Evolutionary conservation across 2,329 filamentous ascomycete species (phyloP), one percentile per base, ranked within the genome.

Genomic region (Trichoderma sp.): DNA sequence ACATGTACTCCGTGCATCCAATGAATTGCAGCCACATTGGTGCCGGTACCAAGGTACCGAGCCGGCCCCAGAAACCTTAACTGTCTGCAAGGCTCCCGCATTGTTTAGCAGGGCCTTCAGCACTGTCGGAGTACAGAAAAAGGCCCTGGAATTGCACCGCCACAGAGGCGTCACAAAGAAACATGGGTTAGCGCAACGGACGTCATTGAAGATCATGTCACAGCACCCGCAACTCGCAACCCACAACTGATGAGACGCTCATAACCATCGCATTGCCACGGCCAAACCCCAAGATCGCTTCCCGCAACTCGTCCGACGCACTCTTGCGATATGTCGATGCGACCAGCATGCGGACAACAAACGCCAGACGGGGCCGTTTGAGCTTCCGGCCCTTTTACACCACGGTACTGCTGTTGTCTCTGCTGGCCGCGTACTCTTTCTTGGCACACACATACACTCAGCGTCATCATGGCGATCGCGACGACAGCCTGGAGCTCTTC

Each of bases 371-470:
- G 74, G 81, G 78, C 72, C 80, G 80, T 69, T 78, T 84, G 76
- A 82, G 81, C 78, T 80, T 82, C 63, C 83, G 86, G 71, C 87
- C 86, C 7, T 86, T 88, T 71, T 85, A 85, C 74, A 78, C 82
- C 6, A 85, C 85, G 12, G 76, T 85, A 36, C 77, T 86, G 39
- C 75, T 88, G 71, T 76, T 89, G 64, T 82, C 82, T 36, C 67
- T 87, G 7, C 78, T 88, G 66, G 81, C 84, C 17, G 80, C 82
- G 36, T 85, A 83, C 73, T 83, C 85, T 6, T 80, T 85, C 71
- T 76, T 69, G 64, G 71, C 76, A 59, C 76, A 77, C 59, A 76
- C 76, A 43, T 43, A 43, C 39, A 17, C 8, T 59, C 72, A 74
- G 26, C 72, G 36, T 55, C 53, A 17, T 9, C 68, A 65, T 43